Percentiles rank a stretch among this genome's conserved stretches.
phyloP scores from a whole-genome alignment of 176 grass and related monocot genomes.

The Cymbopogon citratus region DNA sequence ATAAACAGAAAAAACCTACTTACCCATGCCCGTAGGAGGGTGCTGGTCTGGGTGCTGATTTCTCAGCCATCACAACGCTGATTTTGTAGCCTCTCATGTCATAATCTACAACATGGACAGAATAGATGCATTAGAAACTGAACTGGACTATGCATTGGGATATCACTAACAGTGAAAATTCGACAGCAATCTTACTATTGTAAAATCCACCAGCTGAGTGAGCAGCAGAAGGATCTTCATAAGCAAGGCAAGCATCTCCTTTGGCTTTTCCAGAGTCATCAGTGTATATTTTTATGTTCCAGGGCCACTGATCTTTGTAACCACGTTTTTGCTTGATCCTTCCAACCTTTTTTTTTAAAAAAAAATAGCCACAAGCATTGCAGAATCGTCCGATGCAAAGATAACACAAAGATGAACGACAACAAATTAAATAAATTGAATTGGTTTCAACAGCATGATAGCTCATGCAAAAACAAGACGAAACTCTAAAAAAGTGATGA shows the following conservation, averaged over 20 bases:
- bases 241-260: constrained; percentile 94
- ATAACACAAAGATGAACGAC: neutral
- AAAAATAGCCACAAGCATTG: neutral
- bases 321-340: constrained; percentile 99
- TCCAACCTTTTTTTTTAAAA: constrained; percentile 63
- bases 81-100: constrained; percentile 97
- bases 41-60: constrained; percentile 88
- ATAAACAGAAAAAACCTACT: constrained; percentile 17
- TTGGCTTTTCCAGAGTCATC: constrained; percentile 90
- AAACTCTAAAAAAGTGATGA: neutral
- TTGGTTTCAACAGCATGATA: neutral
- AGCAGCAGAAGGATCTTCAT: constrained; percentile 97
- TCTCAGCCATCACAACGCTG: constrained; percentile 90
- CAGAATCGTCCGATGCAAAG: neutral
- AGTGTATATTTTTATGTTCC: constrained; percentile 98
- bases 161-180: neutral
- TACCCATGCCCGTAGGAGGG: constrained; percentile 88
- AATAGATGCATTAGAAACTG: constrained; percentile 26
- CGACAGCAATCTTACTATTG: constrained; percentile 54
- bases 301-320: constrained; percentile 98
- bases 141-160: neutral
- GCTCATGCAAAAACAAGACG: neutral
- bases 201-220: constrained; percentile 97
- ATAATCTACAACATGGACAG: constrained; percentile 53
- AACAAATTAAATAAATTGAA: neutral